Evolutionary conservation across 2,329 filamentous ascomycete species (phyloP).

Genomic region (Endoconidiophora laricicola): DNA sequence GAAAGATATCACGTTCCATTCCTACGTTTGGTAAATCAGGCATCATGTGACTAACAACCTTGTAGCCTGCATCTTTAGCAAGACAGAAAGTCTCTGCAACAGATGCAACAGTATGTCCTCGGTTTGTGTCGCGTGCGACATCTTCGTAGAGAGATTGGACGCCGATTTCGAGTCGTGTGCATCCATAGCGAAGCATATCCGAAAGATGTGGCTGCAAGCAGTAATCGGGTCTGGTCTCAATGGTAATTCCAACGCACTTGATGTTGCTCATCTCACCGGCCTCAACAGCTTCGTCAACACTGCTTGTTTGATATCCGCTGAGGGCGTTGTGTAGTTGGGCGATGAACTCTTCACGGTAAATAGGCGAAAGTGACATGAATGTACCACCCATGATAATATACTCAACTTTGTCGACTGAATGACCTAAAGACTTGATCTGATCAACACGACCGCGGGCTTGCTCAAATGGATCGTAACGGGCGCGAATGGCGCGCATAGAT

Average conservation of each 20-base stretch:
- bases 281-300: conserved; percentile 88
- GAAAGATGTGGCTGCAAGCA: conserved; percentile 90
- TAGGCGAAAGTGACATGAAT: conserved; percentile 87
- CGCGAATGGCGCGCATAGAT: conserved; percentile 93
- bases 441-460: conserved; percentile 91
- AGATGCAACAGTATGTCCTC: conserved; percentile 86
- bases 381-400: conserved; percentile 99
- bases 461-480: conserved; percentile 93
- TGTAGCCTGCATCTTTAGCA: conserved; percentile 97
- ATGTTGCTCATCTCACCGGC: conserved; percentile 93
- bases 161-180: conserved; percentile 82
- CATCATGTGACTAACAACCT: conserved; percentile 99
- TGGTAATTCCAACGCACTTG: conserved; percentile 97
- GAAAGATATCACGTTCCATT: conserved; percentile 92
- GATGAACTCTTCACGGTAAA: conserved; percentile 86
- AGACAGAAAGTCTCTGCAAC: conserved; percentile 94
- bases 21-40: conserved; percentile 94
- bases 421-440: conserved; percentile 86
- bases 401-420: conserved; percentile 97
- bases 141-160: conserved; percentile 97
- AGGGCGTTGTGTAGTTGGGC: conserved; percentile 92
- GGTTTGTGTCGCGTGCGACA: conserved; percentile 92
- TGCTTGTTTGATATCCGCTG: conserved; percentile 83
- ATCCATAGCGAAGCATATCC: conserved; percentile 94
- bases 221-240: conserved; percentile 93